A percentile compares a stretch with the other conserved stretches of the same genome.
phyloP scores from a whole-genome alignment of 192 early-diverging fungal species.

The Coemansia aciculifera region DNA sequence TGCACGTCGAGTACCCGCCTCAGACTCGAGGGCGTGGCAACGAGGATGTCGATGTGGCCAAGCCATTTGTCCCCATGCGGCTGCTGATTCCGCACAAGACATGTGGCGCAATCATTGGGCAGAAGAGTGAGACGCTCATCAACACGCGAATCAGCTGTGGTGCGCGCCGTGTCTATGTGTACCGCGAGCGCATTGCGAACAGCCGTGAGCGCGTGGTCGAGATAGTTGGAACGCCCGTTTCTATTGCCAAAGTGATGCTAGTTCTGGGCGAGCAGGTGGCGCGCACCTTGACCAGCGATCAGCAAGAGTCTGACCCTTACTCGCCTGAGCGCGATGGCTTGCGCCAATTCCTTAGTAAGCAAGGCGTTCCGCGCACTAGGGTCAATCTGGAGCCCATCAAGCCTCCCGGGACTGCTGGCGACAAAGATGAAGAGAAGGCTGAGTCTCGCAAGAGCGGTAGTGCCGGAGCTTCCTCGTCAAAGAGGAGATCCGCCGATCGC shows the following conservation, averaged over 20 bases:
- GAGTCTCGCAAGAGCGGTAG: conserved; percentile 9
- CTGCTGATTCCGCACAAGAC: conserved; percentile 56
- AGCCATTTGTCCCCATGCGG: conserved; percentile 51
- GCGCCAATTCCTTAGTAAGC: conserved; percentile 51
- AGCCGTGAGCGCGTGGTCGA: conserved; percentile 56
- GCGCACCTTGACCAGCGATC: conserved; percentile 46
- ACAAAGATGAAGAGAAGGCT: conserved; percentile 9
- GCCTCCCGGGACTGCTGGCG: conserved; percentile 3
- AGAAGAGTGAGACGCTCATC: conserved; percentile 56
- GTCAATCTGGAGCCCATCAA: conserved; percentile 47
- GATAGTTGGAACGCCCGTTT: conserved; percentile 46
- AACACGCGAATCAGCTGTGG: conserved; percentile 48
- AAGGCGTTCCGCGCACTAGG: conserved; percentile 43
- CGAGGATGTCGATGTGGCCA: conserved; percentile 46
- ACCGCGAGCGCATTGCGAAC: conserved; percentile 54
- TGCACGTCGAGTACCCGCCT: conserved; percentile 53
- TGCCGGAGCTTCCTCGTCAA: background rate
- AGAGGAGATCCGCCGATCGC: conserved; percentile 17
- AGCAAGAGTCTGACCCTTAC: conserved; percentile 47
- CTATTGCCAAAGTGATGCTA: conserved; percentile 38
- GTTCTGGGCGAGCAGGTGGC: conserved; percentile 45
- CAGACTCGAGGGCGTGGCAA: conserved; percentile 41
- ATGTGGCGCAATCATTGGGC: conserved; percentile 54
- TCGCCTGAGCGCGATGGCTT: conserved; percentile 50
- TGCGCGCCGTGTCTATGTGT: conserved; percentile 53